Percentiles rank a stretch among this genome's conserved stretches.
Conservation (phyloP, 2,329 filamentous ascomycete species). For the Chaetomium globosum region DNA sequence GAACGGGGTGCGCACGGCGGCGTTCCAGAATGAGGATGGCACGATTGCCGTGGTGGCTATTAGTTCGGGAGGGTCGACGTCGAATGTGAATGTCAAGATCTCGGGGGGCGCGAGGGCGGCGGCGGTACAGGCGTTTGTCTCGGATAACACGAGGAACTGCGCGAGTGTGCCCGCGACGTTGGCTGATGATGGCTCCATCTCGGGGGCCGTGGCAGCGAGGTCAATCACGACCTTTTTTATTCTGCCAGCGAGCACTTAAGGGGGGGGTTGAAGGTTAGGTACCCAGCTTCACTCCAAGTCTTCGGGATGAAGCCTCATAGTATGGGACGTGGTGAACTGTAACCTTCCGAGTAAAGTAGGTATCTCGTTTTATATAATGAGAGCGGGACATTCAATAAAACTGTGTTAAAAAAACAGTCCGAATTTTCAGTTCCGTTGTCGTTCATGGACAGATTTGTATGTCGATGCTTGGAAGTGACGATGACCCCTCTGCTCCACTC, state of each 20-base stretch:
- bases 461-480: background rate
- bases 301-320: background rate
- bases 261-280: too few species aligned
- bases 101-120: slow-evolving; percentile 25
- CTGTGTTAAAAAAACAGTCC: background rate
- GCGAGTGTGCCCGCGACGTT: slow-evolving; percentile 34
- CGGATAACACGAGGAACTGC: slow-evolving; percentile 36
- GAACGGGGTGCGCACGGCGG: slow-evolving; percentile 41
- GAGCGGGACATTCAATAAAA: background rate
- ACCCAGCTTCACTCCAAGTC: too few species aligned
- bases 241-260: slow-evolving; percentile 14
- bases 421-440: background rate
- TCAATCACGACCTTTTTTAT: slow-evolving; percentile 38
- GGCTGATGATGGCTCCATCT: slow-evolving; percentile 31
- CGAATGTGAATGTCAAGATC: slow-evolving; percentile 31
- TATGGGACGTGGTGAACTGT: background rate
- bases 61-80: slow-evolving; percentile 35
- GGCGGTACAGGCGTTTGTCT: slow-evolving; percentile 35
- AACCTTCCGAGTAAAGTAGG: background rate
- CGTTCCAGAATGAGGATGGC: slow-evolving; percentile 45
- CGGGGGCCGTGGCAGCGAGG: slow-evolving; percentile 41
- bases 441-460: background rate
- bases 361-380: background rate
- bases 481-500: background rate
- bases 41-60: slow-evolving; percentile 45